phyloP scores from a whole-genome alignment of 352 stramenopile genomes.

The Globisporangium camurandrum region DNA sequence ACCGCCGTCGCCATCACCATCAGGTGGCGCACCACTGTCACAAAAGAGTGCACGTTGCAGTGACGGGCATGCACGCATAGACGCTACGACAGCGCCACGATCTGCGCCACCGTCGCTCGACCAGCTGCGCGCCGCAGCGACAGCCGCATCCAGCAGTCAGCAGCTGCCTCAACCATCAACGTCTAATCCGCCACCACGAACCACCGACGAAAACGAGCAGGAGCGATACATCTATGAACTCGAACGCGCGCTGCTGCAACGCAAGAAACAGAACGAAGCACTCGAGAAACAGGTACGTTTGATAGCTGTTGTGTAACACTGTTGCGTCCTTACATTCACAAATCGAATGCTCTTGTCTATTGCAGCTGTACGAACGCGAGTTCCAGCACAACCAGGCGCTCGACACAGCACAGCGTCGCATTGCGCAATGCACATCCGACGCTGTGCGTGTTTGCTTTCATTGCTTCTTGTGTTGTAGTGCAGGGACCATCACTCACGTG shows the following conservation, averaged over 20 bases:
- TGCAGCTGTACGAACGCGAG: slow-evolving; percentile 18
- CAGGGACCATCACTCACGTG: not conserved
- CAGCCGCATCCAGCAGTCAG: no score
- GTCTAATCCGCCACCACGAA: no score
- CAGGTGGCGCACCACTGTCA: no score
- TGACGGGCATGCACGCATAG: no score
- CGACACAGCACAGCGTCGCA: not conserved
- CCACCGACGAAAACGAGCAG: slow-evolving; percentile 45
- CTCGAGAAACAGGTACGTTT: slow-evolving; percentile 33
- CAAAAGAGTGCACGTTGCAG: slow-evolving; percentile 2
- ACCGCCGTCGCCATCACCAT: slow-evolving; percentile 12
- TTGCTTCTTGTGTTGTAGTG: not conserved
- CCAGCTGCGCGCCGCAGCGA: slow-evolving; percentile 9
- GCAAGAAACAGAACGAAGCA: slow-evolving; percentile 66
- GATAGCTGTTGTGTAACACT: not conserved
- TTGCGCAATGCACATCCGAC: not conserved
- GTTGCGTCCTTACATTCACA: not conserved
- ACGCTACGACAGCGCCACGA: not conserved
- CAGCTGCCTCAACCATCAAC: no score
- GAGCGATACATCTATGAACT: slow-evolving; percentile 77
- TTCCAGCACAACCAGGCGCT: slow-evolving; percentile 4
- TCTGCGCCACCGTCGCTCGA: slow-evolving; percentile 8
- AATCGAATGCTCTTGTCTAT: slow-evolving; percentile 1
- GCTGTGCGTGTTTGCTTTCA: not conserved
- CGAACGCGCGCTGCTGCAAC: slow-evolving; percentile 59